Conservation (phyloP, 768 basidiomycete genomes). For the Pulveroboletus sp. region DNA sequence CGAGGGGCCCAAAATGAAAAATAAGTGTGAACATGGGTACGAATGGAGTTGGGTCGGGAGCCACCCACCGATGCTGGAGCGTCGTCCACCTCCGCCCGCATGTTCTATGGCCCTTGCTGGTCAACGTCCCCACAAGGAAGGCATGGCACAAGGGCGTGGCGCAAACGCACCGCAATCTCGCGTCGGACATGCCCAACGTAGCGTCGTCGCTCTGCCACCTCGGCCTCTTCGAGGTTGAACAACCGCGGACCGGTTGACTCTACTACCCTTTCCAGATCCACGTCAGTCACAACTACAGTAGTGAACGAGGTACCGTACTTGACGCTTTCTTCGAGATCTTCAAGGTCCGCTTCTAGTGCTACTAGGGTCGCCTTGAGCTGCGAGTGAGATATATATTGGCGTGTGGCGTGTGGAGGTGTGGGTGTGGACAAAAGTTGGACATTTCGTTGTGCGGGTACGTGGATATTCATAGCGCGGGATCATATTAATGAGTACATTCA, state of each 20-base stretch:
- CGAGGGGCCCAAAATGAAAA: background rate
- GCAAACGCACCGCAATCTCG: slow-evolving; percentile 73
- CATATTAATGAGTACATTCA: background rate
- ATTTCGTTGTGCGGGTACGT: too few species aligned
- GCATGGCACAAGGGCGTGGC: slow-evolving; percentile 1
- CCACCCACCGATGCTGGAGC: slow-evolving; percentile 13
- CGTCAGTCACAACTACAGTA: background rate
- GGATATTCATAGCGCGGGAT: background rate
- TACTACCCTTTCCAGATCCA: slow-evolving; percentile 58
- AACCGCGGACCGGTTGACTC: slow-evolving; percentile 80
- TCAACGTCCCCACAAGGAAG: slow-evolving; percentile 10
- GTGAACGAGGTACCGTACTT: slow-evolving; percentile 50
- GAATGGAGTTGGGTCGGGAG: background rate
- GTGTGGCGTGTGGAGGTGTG: background rate
- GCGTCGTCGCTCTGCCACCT: slow-evolving; percentile 70
- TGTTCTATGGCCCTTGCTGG: slow-evolving; percentile 57
- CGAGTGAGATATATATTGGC: background rate
- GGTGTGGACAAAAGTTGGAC: too few species aligned
- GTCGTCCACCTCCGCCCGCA: slow-evolving; percentile 61
- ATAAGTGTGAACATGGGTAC: background rate
- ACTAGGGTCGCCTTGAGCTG: slow-evolving; percentile 78
- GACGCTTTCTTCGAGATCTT: slow-evolving; percentile 93
- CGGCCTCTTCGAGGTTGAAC: slow-evolving; percentile 78
- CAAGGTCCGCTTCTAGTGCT: slow-evolving; percentile 80
- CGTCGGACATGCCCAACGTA: slow-evolving; percentile 74